These are phyloP conservation scores for Pleurotus pulmonarius DNA, from an alignment of 768 basidiomycete species.

Conservation along the genomic window DNA sequence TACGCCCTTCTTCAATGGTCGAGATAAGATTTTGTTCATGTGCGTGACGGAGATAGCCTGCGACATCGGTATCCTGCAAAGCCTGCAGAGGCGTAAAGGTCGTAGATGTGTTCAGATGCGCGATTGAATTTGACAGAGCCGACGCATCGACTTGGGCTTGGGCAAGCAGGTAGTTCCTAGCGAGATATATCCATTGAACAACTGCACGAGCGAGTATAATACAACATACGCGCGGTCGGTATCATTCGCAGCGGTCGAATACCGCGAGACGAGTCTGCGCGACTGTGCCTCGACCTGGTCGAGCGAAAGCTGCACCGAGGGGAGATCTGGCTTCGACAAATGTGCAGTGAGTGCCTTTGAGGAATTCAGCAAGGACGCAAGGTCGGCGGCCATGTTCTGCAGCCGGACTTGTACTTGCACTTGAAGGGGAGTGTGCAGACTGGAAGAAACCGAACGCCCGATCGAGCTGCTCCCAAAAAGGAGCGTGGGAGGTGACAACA, in stretches of 20 bases:
- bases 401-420: no score
- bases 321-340: constrained; percentile 75
- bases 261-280: constrained; percentile 73
- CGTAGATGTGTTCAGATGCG: constrained; percentile 72
- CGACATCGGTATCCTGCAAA: constrained; percentile 90
- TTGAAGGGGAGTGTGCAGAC: not conserved
- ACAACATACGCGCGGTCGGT: constrained; percentile 66
- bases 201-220: not conserved
- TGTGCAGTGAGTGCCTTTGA: constrained; percentile 76
- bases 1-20: constrained; percentile 86
- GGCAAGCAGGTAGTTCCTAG: constrained; percentile 87
- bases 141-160: constrained; percentile 92
- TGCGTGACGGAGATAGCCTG: constrained; percentile 91
- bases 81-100: constrained; percentile 91
- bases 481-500: not conserved
- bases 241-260: constrained; percentile 60
- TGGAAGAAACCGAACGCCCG: constrained; percentile 5
- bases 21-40: constrained; percentile 94
- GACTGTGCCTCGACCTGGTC: constrained; percentile 96
- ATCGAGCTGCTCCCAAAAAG: not conserved
- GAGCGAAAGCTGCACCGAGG: constrained; percentile 83
- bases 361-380: constrained; percentile 67
- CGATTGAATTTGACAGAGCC: constrained; percentile 79
- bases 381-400: constrained; percentile 39
- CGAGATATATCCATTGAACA: constrained; percentile 2